Percentiles rank a stretch among this genome's conserved stretches.
These are phyloP conservation scores for Tranzscheliella williamsii DNA, from an alignment of 1,284 basidiomycete genomes.

Conservation along the genomic window DNA sequence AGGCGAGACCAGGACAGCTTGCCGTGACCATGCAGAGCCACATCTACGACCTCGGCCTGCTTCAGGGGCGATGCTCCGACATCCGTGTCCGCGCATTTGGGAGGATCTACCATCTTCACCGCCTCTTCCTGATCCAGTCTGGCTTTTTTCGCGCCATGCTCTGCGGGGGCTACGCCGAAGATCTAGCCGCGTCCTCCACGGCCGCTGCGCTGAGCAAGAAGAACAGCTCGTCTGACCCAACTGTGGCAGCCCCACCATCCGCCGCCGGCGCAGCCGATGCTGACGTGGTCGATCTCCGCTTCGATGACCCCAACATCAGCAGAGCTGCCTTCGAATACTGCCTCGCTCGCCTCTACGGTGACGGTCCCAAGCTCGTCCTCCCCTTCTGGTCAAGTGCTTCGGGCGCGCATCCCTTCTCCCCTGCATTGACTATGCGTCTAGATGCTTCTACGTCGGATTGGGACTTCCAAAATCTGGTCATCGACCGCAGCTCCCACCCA, in stretches of 20 bases:
- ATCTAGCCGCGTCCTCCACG: slow-evolving; percentile 27
- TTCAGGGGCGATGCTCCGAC: slow-evolving; percentile 43
- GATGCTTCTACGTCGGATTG: slow-evolving; percentile 68
- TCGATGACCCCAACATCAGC: slow-evolving; percentile 55
- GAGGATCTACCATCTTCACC: slow-evolving; percentile 47
- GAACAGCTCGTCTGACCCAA: slow-evolving; percentile 1
- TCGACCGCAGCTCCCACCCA: slow-evolving; percentile 65
- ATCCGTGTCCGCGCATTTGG: slow-evolving; percentile 45
- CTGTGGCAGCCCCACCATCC: too few species aligned
- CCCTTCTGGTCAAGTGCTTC: slow-evolving; percentile 46
- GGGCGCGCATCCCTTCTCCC: slow-evolving; percentile 64
- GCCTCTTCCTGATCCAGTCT: slow-evolving; percentile 51
- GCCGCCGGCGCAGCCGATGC: slow-evolving; percentile 2
- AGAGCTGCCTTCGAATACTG: slow-evolving; percentile 54
- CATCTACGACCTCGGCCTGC: slow-evolving; percentile 39
- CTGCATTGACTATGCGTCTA: slow-evolving; percentile 66
- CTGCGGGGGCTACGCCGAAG: slow-evolving; percentile 47
- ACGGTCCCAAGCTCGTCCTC: slow-evolving; percentile 44
- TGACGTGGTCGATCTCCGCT: slow-evolving; percentile 34
- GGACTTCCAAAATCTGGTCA: slow-evolving; percentile 44
- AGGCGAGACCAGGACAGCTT: too few species aligned
- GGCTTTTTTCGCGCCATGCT: slow-evolving; percentile 54
- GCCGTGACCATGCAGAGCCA: slow-evolving; percentile 26
- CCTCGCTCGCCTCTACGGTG: slow-evolving; percentile 52
- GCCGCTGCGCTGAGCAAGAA: slow-evolving; percentile 28